Evolutionary conservation across 1,284 basidiomycete species (phyloP), one percentile per base, ranked within the genome.

Genomic region (Ganoderma boninense): DNA sequence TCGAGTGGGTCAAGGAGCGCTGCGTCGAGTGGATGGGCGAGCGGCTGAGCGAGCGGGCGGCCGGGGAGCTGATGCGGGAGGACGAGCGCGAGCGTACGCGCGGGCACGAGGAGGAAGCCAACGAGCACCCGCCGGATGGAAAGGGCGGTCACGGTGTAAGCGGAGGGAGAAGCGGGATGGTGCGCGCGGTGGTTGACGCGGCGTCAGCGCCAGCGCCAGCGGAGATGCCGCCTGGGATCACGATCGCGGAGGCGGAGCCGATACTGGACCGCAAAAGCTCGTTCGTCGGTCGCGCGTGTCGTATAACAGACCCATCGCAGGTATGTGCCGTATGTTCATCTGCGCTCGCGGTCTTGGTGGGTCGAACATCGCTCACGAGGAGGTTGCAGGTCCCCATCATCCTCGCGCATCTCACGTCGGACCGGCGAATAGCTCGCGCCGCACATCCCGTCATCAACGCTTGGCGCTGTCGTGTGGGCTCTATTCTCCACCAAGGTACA

Each of bases 391-490:
- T 95, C 16, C 90, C 93, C 14, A 74, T 89, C 2, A 88, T 97
- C 49, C 82, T 97, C 23, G 84, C 90, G 5, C 86, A 93, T 77
- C 81, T 97, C 26, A 86, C 94, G 84, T 86, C 89, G 7, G 95
- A 97, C 79, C 82, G 89, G 66, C 87, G 89, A 59, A 90, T 94
- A 78, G 84, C 92, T 40, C 87, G 93, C 32, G 96, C 96, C 0
- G 90, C 95, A 0, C 95, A 97, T 83, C 96, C 96, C 4, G 88
- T 94, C 46, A 97, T 97, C 65, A 93, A 96, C 76, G 95, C 96
- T 44, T 97, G 93, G 93, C 85, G 92, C 72, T 94, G 93, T 83
- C 88, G 89, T 75, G 86, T 90, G 2, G 90, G 90, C 63, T 86
- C 80, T 63, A 79, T 90, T 3, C 80, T 94, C 35, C 91, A 95